These are phyloP conservation scores for Trichophyton verrucosum DNA, from an alignment of 2,329 filamentous ascomycete species.

Conservation along the genomic window DNA sequence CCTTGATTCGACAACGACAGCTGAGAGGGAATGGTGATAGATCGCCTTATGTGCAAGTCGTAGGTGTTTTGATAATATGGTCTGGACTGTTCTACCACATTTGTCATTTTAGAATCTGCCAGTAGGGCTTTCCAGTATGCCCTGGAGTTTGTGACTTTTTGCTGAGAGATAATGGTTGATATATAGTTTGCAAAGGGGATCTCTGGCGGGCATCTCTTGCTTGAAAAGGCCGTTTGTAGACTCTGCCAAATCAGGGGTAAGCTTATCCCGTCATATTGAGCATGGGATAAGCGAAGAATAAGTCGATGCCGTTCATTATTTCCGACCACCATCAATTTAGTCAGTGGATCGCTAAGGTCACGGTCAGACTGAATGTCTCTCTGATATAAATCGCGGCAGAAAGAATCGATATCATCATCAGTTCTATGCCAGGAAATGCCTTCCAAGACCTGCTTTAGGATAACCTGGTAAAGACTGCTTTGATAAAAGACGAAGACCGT, in stretches of 20 bases:
- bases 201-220: not conserved
- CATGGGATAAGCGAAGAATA: constrained; percentile 48
- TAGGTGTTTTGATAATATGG: not conserved
- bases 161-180: not conserved
- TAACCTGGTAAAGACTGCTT: constrained; percentile 42
- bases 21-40: not conserved
- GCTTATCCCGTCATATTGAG: constrained; percentile 53
- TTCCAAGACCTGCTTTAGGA: constrained; percentile 42
- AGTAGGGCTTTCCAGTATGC: not conserved
- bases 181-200: not conserved
- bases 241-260: constrained; percentile 31
- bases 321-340: constrained; percentile 40
- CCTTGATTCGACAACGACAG: constrained; percentile 23
- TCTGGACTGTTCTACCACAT: not conserved
- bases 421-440: constrained; percentile 40
- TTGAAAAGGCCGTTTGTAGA: not conserved
- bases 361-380: constrained; percentile 44
- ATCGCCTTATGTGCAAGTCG: not conserved
- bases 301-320: constrained; percentile 26
- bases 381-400: constrained; percentile 41
- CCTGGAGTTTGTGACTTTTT: not conserved
- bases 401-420: constrained; percentile 39
- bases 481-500: constrained; percentile 21
- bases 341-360: constrained; percentile 48
- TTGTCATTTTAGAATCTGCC: not conserved